Evolutionary conservation across 768 basidiomycete species (phyloP).

Genomic region (Agrocybe pediades): DNA sequence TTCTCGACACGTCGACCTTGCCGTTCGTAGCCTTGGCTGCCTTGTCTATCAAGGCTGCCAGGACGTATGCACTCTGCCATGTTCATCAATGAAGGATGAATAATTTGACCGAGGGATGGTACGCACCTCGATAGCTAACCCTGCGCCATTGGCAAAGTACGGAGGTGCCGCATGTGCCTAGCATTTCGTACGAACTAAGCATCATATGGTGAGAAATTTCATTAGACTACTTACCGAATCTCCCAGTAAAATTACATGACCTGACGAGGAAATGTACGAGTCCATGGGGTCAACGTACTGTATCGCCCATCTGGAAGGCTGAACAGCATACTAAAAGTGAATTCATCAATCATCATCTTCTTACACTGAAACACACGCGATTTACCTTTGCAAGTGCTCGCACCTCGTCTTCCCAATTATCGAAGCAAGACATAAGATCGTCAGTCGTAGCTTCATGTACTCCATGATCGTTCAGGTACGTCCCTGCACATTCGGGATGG

Average conservation of each 20-base stretch:
- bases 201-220: not conserved
- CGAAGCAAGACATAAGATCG: constrained; percentile 45
- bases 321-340: constrained; percentile 44
- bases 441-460: constrained; percentile 41
- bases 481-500: constrained; percentile 49
- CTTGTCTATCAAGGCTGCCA: constrained; percentile 46
- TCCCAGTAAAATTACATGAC: constrained; percentile 43
- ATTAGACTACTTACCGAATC: constrained; percentile 41
- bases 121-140: constrained; percentile 50
- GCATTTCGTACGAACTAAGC: no score
- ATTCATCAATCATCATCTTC: not conserved
- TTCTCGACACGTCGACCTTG: constrained; percentile 31
- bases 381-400: constrained; percentile 53
- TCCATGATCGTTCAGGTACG: constrained; percentile 46
- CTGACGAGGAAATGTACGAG: constrained; percentile 39
- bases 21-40: constrained; percentile 23
- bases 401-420: constrained; percentile 59
- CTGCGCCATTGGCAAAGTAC: constrained; percentile 54
- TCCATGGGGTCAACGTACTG: constrained; percentile 52
- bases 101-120: no score
- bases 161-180: constrained; percentile 52
- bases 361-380: constrained; percentile 3
- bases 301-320: constrained; percentile 61
- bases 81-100: no score
- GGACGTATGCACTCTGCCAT: constrained; percentile 54